Percentiles rank a stretch among this genome's conserved stretches.
Conservation (phyloP, 768 basidiomycete species). For the Trametes punicea region DNA sequence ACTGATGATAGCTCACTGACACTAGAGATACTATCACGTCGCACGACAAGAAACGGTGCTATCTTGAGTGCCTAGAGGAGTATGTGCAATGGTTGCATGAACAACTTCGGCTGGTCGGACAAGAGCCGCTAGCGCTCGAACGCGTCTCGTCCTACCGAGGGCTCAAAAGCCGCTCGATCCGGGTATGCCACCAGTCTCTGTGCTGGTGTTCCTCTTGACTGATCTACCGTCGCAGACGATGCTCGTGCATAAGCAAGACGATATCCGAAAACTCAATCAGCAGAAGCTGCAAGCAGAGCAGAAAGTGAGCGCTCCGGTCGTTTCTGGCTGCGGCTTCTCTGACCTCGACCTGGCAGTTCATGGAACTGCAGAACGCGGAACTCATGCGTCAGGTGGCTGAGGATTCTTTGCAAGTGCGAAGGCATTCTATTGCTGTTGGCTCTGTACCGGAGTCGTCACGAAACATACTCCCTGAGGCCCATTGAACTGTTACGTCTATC, state of each 20-base stretch:
- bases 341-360: conserved; percentile 2
- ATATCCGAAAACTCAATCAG: conserved; percentile 46
- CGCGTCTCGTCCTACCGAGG: conserved; percentile 45
- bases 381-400: conserved; percentile 9
- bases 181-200: conserved; percentile 36
- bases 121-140: conserved; percentile 37
- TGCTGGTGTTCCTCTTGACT: neutral
- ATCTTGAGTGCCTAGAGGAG: conserved; percentile 69
- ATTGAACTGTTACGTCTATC: no score
- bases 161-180: conserved; percentile 60
- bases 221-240: conserved; percentile 47
- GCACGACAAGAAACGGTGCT: conserved; percentile 74
- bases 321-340: neutral
- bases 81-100: conserved; percentile 67
- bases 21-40: conserved; percentile 68
- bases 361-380: conserved; percentile 17
- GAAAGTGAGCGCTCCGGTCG: conserved; percentile 37
- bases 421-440: conserved; percentile 8
- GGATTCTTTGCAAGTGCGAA: neutral
- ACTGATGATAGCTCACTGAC: neutral
- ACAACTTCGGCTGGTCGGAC: conserved; percentile 48
- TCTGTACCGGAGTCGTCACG: neutral
- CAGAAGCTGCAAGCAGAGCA: conserved; percentile 54
- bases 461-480: neutral
- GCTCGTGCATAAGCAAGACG: conserved; percentile 67